These are phyloP conservation scores for Physocladia obscura DNA, from an alignment of 192 early-diverging fungal genomes.

Conservation along the genomic window DNA sequence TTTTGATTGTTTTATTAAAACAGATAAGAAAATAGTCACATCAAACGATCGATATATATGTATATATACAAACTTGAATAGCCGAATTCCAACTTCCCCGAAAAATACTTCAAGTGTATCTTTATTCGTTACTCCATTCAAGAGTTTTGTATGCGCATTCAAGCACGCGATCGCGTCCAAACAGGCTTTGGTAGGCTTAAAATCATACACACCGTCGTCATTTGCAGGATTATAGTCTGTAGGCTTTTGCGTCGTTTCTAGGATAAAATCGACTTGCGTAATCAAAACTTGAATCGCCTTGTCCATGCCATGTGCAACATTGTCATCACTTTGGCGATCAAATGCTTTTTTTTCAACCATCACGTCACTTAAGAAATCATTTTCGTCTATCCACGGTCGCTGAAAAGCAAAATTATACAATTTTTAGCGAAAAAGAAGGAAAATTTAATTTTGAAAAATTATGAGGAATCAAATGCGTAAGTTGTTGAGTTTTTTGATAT, in stretches of 20 bases:
- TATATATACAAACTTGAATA: conserved; percentile 72
- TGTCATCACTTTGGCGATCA: conserved; percentile 84
- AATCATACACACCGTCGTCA: conserved; percentile 46
- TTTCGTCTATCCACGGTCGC: conserved; percentile 75
- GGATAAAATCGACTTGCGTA: conserved; percentile 79
- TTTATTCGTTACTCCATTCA: conserved; percentile 78
- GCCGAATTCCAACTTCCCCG: conserved; percentile 80
- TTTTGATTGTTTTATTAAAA: neutral
- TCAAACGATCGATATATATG: conserved; percentile 1
- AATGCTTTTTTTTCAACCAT: conserved; percentile 90
- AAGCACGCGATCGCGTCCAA: conserved; percentile 73
- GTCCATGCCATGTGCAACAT: conserved; percentile 90
- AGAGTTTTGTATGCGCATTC: conserved; percentile 68
- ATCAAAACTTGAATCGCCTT: conserved; percentile 83
- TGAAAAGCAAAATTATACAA: conserved; percentile 39
- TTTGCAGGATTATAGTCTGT: conserved; percentile 72
- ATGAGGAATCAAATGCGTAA: conserved; percentile 5
- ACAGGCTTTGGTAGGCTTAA: conserved; percentile 82
- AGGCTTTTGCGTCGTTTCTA: conserved; percentile 67
- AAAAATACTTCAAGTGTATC: conserved; percentile 87
- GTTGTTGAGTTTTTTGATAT: neutral
- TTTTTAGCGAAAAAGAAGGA: no score
- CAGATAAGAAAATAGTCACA: neutral
- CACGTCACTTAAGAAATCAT: conserved; percentile 87
- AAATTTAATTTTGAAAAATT: conserved; percentile 3